These are phyloP conservation scores for Moesziomyces antarcticus DNA, from an alignment of 1,284 basidiomycete genomes.

Conservation along the genomic window DNA sequence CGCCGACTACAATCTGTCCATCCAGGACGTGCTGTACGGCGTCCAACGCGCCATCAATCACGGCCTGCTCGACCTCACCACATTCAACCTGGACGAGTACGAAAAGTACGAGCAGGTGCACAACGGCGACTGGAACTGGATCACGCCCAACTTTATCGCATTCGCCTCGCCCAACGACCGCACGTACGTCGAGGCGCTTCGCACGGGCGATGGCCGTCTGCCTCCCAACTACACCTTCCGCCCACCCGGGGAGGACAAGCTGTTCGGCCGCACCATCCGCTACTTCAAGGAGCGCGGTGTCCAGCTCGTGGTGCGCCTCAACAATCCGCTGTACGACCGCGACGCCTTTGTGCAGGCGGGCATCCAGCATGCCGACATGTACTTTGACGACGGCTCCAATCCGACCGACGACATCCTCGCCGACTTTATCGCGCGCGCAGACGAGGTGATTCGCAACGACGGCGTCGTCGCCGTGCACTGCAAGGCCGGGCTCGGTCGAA, in stretches of 20 bases:
- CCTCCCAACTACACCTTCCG: conserved; percentile 9
- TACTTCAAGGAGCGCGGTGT: conserved; percentile 89
- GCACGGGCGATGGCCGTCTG: conserved; percentile 64
- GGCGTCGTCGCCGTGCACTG: conserved; percentile 86
- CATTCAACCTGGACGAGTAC: conserved; percentile 85
- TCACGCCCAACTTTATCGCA: conserved; percentile 76
- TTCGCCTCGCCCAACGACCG: conserved; percentile 83
- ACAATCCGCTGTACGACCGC: conserved; percentile 92
- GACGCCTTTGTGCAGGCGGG: conserved; percentile 84
- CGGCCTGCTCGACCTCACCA: conserved; percentile 87
- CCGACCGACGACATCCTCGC: conserved; percentile 93
- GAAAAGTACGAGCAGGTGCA: conserved; percentile 78
- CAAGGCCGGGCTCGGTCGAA: conserved; percentile 91
- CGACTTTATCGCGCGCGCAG: conserved; percentile 86
- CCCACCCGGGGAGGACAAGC: conserved; percentile 23
- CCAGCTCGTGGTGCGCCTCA: conserved; percentile 91
- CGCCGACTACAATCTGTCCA: conserved; percentile 90
- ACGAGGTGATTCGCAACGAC: conserved; percentile 79
- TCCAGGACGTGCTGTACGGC: conserved; percentile 90
- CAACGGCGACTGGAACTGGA: conserved; percentile 94
- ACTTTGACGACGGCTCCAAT: conserved; percentile 98
- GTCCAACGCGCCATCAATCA: conserved; percentile 92
- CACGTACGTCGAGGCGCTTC: conserved; percentile 60
- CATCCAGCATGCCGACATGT: conserved; percentile 84
- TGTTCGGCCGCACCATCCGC: conserved; percentile 78